A percentile compares a stretch with the other conserved stretches of the same genome.
Evolutionary conservation across 257 asterid genomes (phyloP).

Genomic region (Verbascum thapsus): DNA sequence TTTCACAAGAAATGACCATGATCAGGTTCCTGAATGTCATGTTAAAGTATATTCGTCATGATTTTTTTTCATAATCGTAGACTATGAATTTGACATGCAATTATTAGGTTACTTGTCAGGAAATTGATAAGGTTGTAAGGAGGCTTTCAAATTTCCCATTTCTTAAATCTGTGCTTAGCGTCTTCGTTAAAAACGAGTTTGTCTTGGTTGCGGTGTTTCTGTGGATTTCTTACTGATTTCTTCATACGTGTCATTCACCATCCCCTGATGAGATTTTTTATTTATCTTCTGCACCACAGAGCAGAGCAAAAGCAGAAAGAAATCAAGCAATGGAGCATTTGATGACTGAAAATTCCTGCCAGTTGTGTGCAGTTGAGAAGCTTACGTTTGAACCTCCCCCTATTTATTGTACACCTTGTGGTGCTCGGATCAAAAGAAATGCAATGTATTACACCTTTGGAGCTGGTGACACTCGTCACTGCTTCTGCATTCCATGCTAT

Average conservation of each 20-base stretch:
- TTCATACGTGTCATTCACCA: slow-evolving; percentile 13
- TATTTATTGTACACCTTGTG: slow-evolving; percentile 89
- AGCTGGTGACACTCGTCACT: slow-evolving; percentile 88
- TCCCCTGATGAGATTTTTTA: slow-evolving; percentile 12
- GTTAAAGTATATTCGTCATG: neutral
- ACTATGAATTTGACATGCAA: neutral
- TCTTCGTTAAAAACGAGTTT: neutral
- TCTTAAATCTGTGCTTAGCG: neutral
- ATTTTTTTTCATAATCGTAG: slow-evolving; percentile 9
- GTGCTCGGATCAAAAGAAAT: slow-evolving; percentile 92
- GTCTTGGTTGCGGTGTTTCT: neutral
- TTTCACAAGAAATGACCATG: too few relatives aligned
- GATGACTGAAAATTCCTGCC: slow-evolving; percentile 95
- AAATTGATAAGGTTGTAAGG: slow-evolving; percentile 10
- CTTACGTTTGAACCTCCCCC: slow-evolving; percentile 98
- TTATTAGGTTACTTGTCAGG: neutral
- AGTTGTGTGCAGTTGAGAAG: slow-evolving; percentile 98
- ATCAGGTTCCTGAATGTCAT: slow-evolving; percentile 8
- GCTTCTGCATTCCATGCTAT: slow-evolving; percentile 88
- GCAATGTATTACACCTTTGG: slow-evolving; percentile 89
- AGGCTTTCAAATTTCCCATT: slow-evolving; percentile 9
- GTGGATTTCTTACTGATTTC: too few relatives aligned
- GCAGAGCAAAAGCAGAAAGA: slow-evolving; percentile 91
- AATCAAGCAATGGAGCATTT: slow-evolving; percentile 92
- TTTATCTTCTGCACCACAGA: slow-evolving; percentile 49